These are phyloP conservation scores for Sugiyamaella valdiviana DNA, from an alignment of 805 yeast species.

Conservation along the genomic window DNA sequence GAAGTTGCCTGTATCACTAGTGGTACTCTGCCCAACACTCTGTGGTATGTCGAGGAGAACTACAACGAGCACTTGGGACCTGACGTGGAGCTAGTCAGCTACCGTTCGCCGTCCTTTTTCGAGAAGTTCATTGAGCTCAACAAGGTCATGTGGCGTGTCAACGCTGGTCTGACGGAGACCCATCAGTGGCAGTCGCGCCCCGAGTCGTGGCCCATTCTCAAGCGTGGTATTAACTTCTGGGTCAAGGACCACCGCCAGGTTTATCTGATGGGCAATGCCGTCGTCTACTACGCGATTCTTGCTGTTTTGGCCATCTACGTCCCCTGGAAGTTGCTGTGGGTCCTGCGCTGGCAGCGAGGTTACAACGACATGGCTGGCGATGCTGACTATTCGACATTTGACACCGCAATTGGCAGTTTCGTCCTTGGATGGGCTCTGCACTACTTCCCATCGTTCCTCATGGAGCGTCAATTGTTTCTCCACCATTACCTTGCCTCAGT, in stretches of 20 bases:
- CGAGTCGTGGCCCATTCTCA: constrained; percentile 53
- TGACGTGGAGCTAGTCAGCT: constrained; percentile 32
- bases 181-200: constrained; percentile 53
- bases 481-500: constrained; percentile 93
- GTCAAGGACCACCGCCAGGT: constrained; percentile 40
- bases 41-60: constrained; percentile 71
- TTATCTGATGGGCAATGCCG: constrained; percentile 60
- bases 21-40: constrained; percentile 59
- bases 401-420: constrained; percentile 37
- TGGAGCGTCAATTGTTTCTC: constrained; percentile 89
- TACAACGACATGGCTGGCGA: constrained; percentile 28
- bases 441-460: constrained; percentile 57
- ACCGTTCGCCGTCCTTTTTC: constrained; percentile 38
- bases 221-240: constrained; percentile 57
- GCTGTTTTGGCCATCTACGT: constrained; percentile 28
- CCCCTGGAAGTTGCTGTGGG: constrained; percentile 24
- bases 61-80: constrained; percentile 37
- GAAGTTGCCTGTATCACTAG: constrained; percentile 82
- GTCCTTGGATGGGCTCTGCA: constrained; percentile 54
- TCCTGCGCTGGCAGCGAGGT: constrained; percentile 38
- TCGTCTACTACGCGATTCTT: constrained; percentile 46
- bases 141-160: constrained; percentile 47
- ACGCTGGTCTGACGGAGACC: constrained; percentile 41
- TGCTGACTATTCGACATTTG: constrained; percentile 27
- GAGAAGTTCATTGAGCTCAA: constrained; percentile 52